Percentiles rank a stretch among this genome's conserved stretches.
These are phyloP conservation scores for Dactylellina parvicollis DNA, from an alignment of 2,329 filamentous ascomycete genomes.

Conservation along the genomic window DNA sequence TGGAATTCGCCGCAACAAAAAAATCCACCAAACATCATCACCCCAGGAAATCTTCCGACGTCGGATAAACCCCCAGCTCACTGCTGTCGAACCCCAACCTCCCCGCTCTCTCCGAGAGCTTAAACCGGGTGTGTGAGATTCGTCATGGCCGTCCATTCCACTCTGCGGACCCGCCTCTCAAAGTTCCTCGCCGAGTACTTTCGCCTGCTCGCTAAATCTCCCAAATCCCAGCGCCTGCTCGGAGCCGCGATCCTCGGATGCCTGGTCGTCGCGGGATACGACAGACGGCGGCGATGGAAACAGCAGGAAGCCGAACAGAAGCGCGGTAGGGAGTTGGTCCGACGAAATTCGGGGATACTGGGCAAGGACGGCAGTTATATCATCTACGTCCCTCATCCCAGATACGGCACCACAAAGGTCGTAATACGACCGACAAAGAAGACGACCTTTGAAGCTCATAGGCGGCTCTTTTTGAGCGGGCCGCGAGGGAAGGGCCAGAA, in stretches of 20 bases:
- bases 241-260: conserved; percentile 79
- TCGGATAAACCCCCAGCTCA: conserved; percentile 3
- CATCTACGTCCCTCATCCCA: conserved; percentile 39
- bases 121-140: conserved; percentile 28
- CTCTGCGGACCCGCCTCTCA: conserved; percentile 74
- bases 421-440: conserved; percentile 89
- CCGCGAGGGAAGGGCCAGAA: conserved; percentile 76
- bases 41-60: neutral
- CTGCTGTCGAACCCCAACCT: conserved; percentile 1
- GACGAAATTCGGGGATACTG: conserved; percentile 89
- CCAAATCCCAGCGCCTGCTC: conserved; percentile 76
- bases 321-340: conserved; percentile 76
- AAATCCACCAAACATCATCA: neutral
- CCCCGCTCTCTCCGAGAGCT: conserved; percentile 29
- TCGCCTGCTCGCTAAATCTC: conserved; percentile 68
- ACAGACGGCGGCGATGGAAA: conserved; percentile 78
- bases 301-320: conserved; percentile 79
- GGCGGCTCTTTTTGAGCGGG: conserved; percentile 89
- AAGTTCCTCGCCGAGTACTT: conserved; percentile 72
- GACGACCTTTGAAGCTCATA: conserved; percentile 95
- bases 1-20: conserved; percentile 5
- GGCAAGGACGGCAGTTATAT: conserved; percentile 75
- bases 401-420: conserved; percentile 78
- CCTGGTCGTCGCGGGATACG: conserved; percentile 81
- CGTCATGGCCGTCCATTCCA: conserved; percentile 87